Percentiles rank a stretch among this genome's conserved stretches.
Conservation (phyloP, 1,284 basidiomycete species). For the Leccinum griseonigrum region DNA sequence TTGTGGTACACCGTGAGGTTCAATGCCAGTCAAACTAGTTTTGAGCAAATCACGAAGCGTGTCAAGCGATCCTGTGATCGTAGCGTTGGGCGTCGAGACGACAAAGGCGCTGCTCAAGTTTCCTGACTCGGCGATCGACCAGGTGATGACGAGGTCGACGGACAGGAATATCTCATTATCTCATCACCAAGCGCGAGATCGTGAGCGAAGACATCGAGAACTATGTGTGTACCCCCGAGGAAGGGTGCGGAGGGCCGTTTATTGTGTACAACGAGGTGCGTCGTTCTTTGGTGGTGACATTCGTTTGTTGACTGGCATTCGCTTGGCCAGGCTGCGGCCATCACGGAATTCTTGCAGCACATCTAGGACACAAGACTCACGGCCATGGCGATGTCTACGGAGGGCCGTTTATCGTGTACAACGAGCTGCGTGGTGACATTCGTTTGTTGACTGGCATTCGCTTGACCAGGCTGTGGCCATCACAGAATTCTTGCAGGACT, state of each 20-base stretch:
- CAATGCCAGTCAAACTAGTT: constrained; percentile 74
- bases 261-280: constrained; percentile 93
- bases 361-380: constrained; percentile 93
- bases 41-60: constrained; percentile 74
- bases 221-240: constrained; percentile 98
- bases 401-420: too few relatives aligned
- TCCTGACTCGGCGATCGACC: constrained; percentile 93
- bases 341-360: constrained; percentile 91
- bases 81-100: constrained; percentile 99
- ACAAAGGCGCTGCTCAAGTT: constrained; percentile 99
- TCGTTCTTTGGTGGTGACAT: background rate
- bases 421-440: too few relatives aligned
- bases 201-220: constrained; percentile 98
- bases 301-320: background rate
- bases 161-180: constrained; percentile 73
- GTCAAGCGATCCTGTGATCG: constrained; percentile 99
- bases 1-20: constrained; percentile 95
- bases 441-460: too few relatives aligned
- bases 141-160: constrained; percentile 99
- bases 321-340: constrained; percentile 59
- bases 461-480: too few relatives aligned
- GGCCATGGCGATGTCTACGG: constrained; percentile 54
- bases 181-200: constrained; percentile 98
- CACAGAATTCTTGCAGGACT: too few relatives aligned
- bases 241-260: constrained; percentile 97